These are phyloP conservation scores for Gentiana macrophylla DNA, from an alignment of 257 asterid species.

Conservation along the genomic window DNA sequence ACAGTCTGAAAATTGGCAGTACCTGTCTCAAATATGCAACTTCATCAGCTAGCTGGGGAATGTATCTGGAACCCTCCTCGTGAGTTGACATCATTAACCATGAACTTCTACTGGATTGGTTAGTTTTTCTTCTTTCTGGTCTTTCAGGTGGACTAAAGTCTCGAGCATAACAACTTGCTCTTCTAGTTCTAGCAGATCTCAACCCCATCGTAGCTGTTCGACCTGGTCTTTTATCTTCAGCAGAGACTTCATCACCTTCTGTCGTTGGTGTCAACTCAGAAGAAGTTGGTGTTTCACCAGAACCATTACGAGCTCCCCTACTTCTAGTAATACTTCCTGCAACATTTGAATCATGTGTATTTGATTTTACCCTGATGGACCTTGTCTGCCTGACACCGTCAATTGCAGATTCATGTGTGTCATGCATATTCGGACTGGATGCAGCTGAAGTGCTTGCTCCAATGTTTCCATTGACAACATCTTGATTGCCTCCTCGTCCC, in stretches of 20 bases:
- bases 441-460: constrained; percentile 57
- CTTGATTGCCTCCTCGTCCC: constrained; percentile 38
- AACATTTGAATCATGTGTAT: constrained; percentile 32
- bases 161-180: constrained; percentile 37
- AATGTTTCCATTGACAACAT: constrained; percentile 29
- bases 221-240: constrained; percentile 43
- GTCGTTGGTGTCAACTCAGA: constrained; percentile 36
- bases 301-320: constrained; percentile 32
- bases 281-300: constrained; percentile 37
- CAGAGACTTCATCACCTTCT: constrained; percentile 39
- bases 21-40: constrained; percentile 89
- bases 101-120: constrained; percentile 54
- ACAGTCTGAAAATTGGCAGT: neutral
- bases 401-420: constrained; percentile 30
- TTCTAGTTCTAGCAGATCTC: constrained; percentile 63
- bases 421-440: constrained; percentile 30
- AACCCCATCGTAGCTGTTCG: constrained; percentile 40
- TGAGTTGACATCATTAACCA: constrained; percentile 77
- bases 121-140: constrained; percentile 44
- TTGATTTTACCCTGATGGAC: constrained; percentile 42
- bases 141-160: constrained; percentile 40
- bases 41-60: constrained; percentile 84
- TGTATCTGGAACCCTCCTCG: constrained; percentile 82
- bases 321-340: constrained; percentile 25
- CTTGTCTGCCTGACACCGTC: constrained; percentile 34